Base-by-base conservation (phyloP, 148 eudicot species). In the Rhododendron griersonianum region DNA sequence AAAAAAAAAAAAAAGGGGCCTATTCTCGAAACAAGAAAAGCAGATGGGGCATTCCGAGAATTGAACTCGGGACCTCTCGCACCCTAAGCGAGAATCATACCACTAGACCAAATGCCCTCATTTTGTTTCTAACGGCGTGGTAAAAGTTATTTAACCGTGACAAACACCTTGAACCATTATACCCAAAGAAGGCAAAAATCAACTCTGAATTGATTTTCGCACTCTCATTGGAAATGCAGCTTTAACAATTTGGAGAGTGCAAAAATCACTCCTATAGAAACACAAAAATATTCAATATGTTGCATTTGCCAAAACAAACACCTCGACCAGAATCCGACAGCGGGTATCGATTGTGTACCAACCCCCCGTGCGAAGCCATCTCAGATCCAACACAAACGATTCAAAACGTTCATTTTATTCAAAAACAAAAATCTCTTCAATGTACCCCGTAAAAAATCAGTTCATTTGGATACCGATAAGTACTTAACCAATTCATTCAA, bases 41-140 rank as follows among this genome's bases (percentile, higher is more conserved):
- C 45, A 47, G 48, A 2, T 1, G 95, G 94, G 96, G 76, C 96
- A 95, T 95, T 95, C 93, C 93, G 94, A 93, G 92, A 93, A 95
- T 92, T 90, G 94, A 93, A 94, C 96, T 93, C 93, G 93, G 95
- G 96, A 93, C 95, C 96, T 93, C 98, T 95, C 94, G 94, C 95
- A 90, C 95, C 95, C 91, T 89, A 91, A 93, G 91, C 92, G 91
- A 93, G 92, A 93, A 90, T 91, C 93, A 91, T 90, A 90, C 93
- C 91, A 63, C 71, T 63, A 63, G 71, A 63, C 71, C 71, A 63
- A 63, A 63, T 63, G 71, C 71, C 71, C 69, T 21, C 0, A 7
- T 63, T 63, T 63, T 63, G 71, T 0, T 18, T 55, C 0, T 4
- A 0, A 16, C 7, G 1, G 6, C 21, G 16, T 18, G 21, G 21